Evolutionary conservation across 441 rosid species (phyloP), one percentile per base, ranked within the genome.

Genomic region (Hura crepitans): DNA sequence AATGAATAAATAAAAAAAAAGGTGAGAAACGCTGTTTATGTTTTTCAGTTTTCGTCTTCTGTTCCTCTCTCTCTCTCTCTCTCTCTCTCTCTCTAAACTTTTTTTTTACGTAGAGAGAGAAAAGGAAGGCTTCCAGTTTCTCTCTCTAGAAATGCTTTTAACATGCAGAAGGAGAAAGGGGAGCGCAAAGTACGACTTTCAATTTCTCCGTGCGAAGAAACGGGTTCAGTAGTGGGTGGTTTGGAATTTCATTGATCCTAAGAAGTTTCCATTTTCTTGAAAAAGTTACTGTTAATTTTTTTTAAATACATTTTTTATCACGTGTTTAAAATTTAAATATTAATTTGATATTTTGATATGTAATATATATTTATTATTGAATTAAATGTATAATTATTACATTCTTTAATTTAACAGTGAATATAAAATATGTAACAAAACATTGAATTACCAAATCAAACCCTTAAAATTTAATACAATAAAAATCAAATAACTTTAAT

Each of bases 131-230:
- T 11, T 23, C 11, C 4, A 25, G 11, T 15, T 54, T 69, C 77
- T 69, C 77, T 70, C 77, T 51, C 71, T 59, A 61, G 15, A 71
- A 63, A n/a, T 51, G 78, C 37, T 42, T 71, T 58, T n/a, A 63
- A 55, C 71, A 76, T 62, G 72, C 59, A 74, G 65, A 23, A 20
- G 30, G 70, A 64, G 49, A n/a, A 25, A 14, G 62, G 53, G 51
- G 22, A 62, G n/a, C 39, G 12, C 45, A 51, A 50, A 33, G 73
- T 42, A 25, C 27, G 78, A 60, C 74, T 54, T 74, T 61, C 5
- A 30, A 42, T 56, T 27, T 56, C 57, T 53, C 57, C 57, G 60
- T 56, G 60, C 13, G 66, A 13, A 30, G 39, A 37, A 69, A 63
- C 15, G 12, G 66, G 67, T 50, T 30, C 56, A 28, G 27, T 22